These are phyloP conservation scores for Solanum chmielewskii DNA, from an alignment of 257 asterid genomes.

Conservation along the genomic window DNA sequence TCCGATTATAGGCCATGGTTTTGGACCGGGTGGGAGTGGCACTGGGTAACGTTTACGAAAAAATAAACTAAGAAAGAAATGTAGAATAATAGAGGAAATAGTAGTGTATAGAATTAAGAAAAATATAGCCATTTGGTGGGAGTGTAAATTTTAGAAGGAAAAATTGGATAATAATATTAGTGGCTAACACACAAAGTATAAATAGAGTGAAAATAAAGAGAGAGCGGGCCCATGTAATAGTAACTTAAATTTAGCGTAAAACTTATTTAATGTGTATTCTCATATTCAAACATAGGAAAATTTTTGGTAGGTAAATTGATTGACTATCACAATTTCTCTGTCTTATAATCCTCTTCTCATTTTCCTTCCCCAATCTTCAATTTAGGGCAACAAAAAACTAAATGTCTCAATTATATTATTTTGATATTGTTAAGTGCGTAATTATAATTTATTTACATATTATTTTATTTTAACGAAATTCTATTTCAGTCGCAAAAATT, in stretches of 20 bases:
- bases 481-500: too few relatives aligned
- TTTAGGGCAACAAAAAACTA: too few relatives aligned
- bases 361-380: too few relatives aligned
- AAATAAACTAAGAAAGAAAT: background rate
- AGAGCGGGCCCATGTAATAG: background rate
- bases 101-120: background rate
- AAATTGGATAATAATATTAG: background rate
- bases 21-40: constrained; percentile 80
- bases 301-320: too few relatives aligned
- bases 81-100: constrained; percentile 3
- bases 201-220: background rate
- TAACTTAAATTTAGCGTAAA: background rate
- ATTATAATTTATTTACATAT: too few relatives aligned
- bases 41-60: background rate
- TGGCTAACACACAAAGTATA: background rate
- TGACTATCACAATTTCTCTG: accelerated
- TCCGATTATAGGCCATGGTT: constrained; percentile 85
- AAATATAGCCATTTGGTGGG: background rate
- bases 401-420: too few relatives aligned
- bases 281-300: accelerated
- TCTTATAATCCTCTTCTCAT: too few relatives aligned
- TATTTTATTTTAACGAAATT: too few relatives aligned
- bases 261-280: background rate
- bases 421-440: too few relatives aligned
- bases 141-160: background rate